Base-by-base conservation (phyloP, 2,329 filamentous ascomycete species). In the Cladosporium colombiae region DNA sequence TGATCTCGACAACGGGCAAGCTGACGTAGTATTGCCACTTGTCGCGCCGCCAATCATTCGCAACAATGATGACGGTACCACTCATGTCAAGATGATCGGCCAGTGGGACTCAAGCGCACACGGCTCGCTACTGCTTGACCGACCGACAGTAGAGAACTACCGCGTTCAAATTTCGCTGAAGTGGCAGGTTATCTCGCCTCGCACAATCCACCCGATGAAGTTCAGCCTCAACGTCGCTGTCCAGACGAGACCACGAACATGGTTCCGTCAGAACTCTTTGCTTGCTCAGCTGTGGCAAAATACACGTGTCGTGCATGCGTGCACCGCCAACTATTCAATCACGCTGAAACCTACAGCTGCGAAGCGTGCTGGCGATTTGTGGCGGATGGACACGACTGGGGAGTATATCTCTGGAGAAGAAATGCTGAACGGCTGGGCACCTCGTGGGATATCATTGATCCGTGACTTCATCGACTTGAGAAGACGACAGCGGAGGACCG, bases 371-470 rank as follows among this genome's bases (percentile, higher is more conserved):
- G 92, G 92, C 3, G 95, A 99, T 76, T 83, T 99, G 14, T 99
- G 95, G 95, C 88, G 95, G 64, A 92, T 98, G 88, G 96, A 93
- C 77, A 98, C 93, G 18, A 89, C 92, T 67, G 91, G 96, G 73
- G 92, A 96, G 76, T 98, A 97, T 75, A 91, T 99, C 72, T 97
- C 97, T 77, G 95, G 95, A 64, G 93, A 99, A 78, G 95, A 99
- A 77, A 85, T 89, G 58, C 82, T 99, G 46, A 88, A 84, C 2
- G 88, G 88, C 65, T 99, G 95, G 95, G 88, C 89, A 8, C 94
- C 95, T 1, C 87, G 95, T 50, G 93, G 95, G 40, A 91, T 98
- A 2, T 96, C 92, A 0, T 81, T 99, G 0, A 89, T 99, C n/a
- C 88, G 89, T 66, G 95, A 99, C 78, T 97, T 90, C 73, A 89